Evolutionary conservation across 2,329 filamentous ascomycete species (phyloP).

Genomic region (Cladosporium sp.): DNA sequence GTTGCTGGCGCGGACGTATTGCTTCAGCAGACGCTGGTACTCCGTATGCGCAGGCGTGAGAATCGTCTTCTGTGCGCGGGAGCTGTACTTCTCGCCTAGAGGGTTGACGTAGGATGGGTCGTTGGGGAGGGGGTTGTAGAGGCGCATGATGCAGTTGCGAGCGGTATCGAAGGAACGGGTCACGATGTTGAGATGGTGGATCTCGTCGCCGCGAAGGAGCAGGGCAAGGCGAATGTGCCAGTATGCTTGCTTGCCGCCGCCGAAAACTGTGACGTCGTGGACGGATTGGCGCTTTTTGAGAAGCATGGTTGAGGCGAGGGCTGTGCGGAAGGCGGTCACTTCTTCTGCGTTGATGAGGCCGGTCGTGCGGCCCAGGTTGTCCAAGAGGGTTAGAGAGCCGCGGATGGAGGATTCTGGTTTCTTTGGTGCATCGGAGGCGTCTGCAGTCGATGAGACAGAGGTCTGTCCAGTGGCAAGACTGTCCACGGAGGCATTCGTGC

Average conservation of each 20-base stretch:
- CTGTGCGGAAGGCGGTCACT: slow-evolving; percentile 68
- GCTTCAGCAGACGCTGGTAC: slow-evolving; percentile 65
- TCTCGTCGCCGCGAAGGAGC: slow-evolving; percentile 66
- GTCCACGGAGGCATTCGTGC: slow-evolving; percentile 28
- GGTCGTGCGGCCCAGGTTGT: slow-evolving; percentile 57
- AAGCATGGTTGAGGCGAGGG: slow-evolving; percentile 62
- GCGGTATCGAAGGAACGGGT: slow-evolving; percentile 69
- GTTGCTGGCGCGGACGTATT: slow-evolving; percentile 70
- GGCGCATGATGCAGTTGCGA: slow-evolving; percentile 52
- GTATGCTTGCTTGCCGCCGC: slow-evolving; percentile 85
- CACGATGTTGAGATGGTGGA: slow-evolving; percentile 79
- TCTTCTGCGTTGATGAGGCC: slow-evolving; percentile 68
- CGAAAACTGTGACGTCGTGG: slow-evolving; percentile 79
- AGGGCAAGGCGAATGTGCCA: slow-evolving; percentile 90
- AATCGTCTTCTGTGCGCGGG: slow-evolving; percentile 62
- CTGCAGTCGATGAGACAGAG: slow-evolving; percentile 34
- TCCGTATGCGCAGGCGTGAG: slow-evolving; percentile 71
- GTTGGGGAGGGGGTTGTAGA: slow-evolving; percentile 50
- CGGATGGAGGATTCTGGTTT: slow-evolving; percentile 45
- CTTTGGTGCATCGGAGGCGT: slow-evolving; percentile 27
- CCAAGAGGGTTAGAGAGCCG: slow-evolving; percentile 61
- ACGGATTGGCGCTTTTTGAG: slow-evolving; percentile 66
- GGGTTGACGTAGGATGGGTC: slow-evolving; percentile 37
- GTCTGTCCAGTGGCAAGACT: slow-evolving; percentile 23
- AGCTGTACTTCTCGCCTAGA: slow-evolving; percentile 41